phyloP scores from a whole-genome alignment of 2,329 filamentous ascomycete genomes.

The Colletotrichum tropicicola region DNA sequence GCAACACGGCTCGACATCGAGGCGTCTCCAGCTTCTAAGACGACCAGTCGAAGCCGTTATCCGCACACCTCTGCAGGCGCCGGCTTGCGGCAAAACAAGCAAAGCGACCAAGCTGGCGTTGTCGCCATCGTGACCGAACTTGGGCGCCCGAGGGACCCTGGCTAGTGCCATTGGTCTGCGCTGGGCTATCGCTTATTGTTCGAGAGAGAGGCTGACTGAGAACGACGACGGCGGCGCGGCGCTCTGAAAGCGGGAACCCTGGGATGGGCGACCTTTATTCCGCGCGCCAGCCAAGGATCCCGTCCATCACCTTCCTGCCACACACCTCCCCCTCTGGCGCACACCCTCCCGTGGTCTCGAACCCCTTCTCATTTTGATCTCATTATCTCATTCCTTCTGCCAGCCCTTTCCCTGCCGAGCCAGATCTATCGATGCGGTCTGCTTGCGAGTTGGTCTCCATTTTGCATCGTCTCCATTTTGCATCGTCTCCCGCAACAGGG shows the following conservation, averaged over 20 bases:
- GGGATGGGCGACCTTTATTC: slow-evolving; percentile 18
- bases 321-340: slow-evolving; percentile 19
- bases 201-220: slow-evolving; percentile 26
- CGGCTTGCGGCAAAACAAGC: slow-evolving; percentile 1
- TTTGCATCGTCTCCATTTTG: slow-evolving; percentile 23
- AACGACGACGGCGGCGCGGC: slow-evolving; percentile 6
- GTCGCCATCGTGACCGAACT: slow-evolving; percentile 23
- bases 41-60: slow-evolving; percentile 7
- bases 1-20: slow-evolving; percentile 11
- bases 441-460: slow-evolving; percentile 11
- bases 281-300: slow-evolving; percentile 26
- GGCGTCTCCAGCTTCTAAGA: slow-evolving; percentile 15
- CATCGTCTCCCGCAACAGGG: slow-evolving; percentile 17
- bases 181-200: slow-evolving; percentile 5
- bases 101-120: slow-evolving; percentile 5
- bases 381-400: slow-evolving; percentile 26
- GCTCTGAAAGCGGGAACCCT: slow-evolving; percentile 24
- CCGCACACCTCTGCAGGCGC: slow-evolving; percentile 19
- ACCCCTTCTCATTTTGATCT: slow-evolving; percentile 25
- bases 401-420: slow-evolving; percentile 14
- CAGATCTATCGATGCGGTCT: slow-evolving; percentile 28
- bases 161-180: slow-evolving; percentile 18
- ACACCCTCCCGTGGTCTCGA: slow-evolving; percentile 21
- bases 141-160: background rate
- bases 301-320: slow-evolving; percentile 4